These are phyloP conservation scores for Aschersonia sp. DNA, from an alignment of 2,329 filamentous ascomycete species.

Conservation along the genomic window DNA sequence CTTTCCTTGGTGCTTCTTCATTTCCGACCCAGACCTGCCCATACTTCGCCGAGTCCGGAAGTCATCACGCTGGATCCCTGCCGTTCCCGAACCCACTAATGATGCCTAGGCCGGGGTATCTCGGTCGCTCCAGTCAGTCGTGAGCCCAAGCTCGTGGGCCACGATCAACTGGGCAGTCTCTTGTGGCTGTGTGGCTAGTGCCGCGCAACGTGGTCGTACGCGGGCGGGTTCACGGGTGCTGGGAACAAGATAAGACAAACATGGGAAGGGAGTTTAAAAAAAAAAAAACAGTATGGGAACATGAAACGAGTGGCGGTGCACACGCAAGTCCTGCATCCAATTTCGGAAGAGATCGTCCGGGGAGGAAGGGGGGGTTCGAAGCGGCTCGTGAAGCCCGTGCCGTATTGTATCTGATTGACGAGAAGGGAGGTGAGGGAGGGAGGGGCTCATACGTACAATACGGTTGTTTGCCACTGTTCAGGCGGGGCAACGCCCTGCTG, in stretches of 20 bases:
- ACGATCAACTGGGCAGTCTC: background rate
- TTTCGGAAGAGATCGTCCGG: constrained; percentile 1
- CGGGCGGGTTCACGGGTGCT: background rate
- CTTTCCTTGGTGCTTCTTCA: background rate
- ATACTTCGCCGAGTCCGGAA: background rate
- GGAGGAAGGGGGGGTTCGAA: background rate
- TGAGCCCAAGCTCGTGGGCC: background rate
- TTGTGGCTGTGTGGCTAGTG: background rate
- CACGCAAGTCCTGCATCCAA: constrained; percentile 1
- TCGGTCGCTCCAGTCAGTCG: too few species aligned
- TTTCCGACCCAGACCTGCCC: background rate
- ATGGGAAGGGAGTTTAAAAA: too few species aligned
- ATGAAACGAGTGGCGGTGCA: constrained; percentile 7
- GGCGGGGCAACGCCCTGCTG: too few species aligned
- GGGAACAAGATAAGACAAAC: too few species aligned
- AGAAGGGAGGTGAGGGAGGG: background rate
- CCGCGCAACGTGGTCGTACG: background rate
- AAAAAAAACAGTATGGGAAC: background rate
- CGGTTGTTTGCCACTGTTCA: too few species aligned
- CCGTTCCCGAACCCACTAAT: background rate
- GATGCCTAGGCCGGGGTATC: background rate
- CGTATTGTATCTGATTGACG: background rate
- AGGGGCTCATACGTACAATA: too few species aligned
- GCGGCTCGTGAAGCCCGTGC: background rate
- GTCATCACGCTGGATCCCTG: background rate